Percentiles rank a stretch among this genome's conserved stretches.
Evolutionary conservation across 2,329 filamentous ascomycete species (phyloP).

Genomic region (Akanthomyces uredinophilus): DNA sequence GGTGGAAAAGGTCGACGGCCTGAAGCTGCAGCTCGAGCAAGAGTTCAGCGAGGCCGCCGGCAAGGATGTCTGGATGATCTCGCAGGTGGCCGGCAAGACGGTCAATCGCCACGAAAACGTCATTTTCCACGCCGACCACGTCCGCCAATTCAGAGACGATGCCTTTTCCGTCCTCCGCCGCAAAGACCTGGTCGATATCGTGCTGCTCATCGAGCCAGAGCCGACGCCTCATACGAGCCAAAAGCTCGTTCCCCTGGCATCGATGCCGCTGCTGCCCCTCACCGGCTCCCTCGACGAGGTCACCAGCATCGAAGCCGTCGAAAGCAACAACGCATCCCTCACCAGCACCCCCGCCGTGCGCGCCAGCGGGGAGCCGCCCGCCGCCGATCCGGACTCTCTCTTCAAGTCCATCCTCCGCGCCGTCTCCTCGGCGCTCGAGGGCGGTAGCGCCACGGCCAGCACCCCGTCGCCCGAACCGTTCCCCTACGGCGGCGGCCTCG

Average conservation of each 20-base stretch:
- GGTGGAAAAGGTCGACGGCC: slow-evolving; percentile 48
- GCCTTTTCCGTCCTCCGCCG: slow-evolving; percentile 78
- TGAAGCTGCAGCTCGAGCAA: slow-evolving; percentile 62
- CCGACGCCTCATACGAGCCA: background rate
- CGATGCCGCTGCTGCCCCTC: background rate
- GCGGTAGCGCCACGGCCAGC: background rate
- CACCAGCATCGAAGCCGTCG: slow-evolving; percentile 7
- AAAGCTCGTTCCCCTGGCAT: background rate
- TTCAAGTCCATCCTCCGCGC: slow-evolving; percentile 43
- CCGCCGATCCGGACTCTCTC: slow-evolving; percentile 27
- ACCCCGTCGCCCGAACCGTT: background rate
- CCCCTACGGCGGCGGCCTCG: slow-evolving; percentile 26
- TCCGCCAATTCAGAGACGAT: slow-evolving; percentile 72
- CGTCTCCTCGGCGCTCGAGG: slow-evolving; percentile 38
- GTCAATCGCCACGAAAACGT: slow-evolving; percentile 86
- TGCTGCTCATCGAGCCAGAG: slow-evolving; percentile 44
- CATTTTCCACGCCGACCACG: slow-evolving; percentile 69
- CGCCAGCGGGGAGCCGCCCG: slow-evolving; percentile 15
- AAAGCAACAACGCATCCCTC: slow-evolving; percentile 6
- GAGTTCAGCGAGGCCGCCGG: slow-evolving; percentile 43
- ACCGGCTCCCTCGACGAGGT: background rate
- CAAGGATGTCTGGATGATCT: slow-evolving; percentile 61
- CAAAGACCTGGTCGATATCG: slow-evolving; percentile 64
- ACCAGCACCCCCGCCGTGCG: background rate
- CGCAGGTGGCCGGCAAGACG: slow-evolving; percentile 72